These are phyloP conservation scores for Tetraselmis striata DNA, from an alignment of 139 green algal genomes.

Conservation along the genomic window DNA sequence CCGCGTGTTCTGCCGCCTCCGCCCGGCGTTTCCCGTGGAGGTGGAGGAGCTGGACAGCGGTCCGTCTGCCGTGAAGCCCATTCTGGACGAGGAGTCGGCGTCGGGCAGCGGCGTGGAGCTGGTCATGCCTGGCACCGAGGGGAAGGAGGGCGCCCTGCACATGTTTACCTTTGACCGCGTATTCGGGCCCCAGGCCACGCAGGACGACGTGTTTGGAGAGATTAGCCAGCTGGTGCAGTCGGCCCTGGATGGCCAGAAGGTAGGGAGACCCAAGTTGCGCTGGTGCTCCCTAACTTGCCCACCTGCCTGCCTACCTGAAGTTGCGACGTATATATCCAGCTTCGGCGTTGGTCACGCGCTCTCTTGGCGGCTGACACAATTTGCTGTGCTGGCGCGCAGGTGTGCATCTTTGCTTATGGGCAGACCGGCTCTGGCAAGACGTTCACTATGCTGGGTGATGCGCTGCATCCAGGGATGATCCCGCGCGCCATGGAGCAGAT, in stretches of 20 bases:
- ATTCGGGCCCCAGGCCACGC: conserved; percentile 58
- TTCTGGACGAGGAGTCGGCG: conserved; percentile 19
- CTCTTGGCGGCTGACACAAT: too few relatives aligned
- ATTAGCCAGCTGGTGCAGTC: conserved; percentile 79
- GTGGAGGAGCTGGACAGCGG: conserved; percentile 3
- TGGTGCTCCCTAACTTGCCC: too few relatives aligned
- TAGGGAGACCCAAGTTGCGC: too few relatives aligned
- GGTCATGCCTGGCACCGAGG: conserved; percentile 18
- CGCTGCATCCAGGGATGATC: conserved; percentile 70
- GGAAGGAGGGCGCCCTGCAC: not conserved
- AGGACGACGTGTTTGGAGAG: conserved; percentile 81
- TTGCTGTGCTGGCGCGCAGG: conserved; percentile 58
- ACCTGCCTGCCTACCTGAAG: too few relatives aligned
- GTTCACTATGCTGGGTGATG: conserved; percentile 72
- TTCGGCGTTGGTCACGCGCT: too few relatives aligned
- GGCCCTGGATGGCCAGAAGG: conserved; percentile 86
- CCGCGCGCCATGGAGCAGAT: conserved; percentile 77
- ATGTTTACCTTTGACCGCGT: conserved; percentile 72
- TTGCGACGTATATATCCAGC: too few relatives aligned
- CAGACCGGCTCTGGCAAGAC: conserved; percentile 85
- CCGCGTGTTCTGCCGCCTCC: conserved; percentile 84
- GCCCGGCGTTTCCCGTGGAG: conserved; percentile 41
- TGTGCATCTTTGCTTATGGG: conserved; percentile 87
- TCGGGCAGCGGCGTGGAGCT: conserved; percentile 37
- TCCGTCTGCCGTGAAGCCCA: not conserved